Evolutionary conservation across 768 basidiomycete genomes (phyloP).

Genomic region (Boletus bicolor): DNA sequence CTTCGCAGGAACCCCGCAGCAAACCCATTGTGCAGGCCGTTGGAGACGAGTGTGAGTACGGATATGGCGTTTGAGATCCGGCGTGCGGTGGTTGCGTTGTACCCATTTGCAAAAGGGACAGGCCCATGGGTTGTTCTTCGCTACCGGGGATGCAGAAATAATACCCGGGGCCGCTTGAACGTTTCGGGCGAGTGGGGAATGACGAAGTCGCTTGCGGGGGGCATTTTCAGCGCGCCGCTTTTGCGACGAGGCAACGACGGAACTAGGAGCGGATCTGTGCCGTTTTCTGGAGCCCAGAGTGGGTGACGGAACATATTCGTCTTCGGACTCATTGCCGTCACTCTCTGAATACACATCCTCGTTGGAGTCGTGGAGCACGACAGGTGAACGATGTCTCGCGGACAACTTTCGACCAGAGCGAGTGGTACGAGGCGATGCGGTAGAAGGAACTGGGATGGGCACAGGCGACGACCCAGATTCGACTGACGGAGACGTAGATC

Average conservation of each 20-base stretch:
- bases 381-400: not conserved
- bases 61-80: conserved; percentile 60
- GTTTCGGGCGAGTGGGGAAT: conserved; percentile 44
- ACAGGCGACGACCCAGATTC: not conserved
- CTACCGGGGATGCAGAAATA: conserved; percentile 11
- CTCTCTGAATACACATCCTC: conserved; percentile 36
- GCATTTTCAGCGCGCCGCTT: conserved; percentile 4
- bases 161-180: conserved; percentile 35
- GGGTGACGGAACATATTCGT: conserved; percentile 45
- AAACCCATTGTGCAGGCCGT: conserved; percentile 37
- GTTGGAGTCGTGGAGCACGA: conserved; percentile 12
- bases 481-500: not conserved
- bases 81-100: conserved; percentile 48
- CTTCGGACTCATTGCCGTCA: conserved; percentile 40
- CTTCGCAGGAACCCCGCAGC: conserved; percentile 33
- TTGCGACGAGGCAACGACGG: conserved; percentile 1
- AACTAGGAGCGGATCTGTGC: conserved; percentile 11
- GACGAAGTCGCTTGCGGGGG: conserved; percentile 28
- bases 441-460: not conserved
- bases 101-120: conserved; percentile 50
- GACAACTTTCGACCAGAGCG: conserved; percentile 16
- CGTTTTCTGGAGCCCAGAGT: conserved; percentile 34
- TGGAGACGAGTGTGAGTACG: conserved; percentile 44
- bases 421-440: conserved; percentile 6
- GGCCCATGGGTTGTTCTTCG: conserved; percentile 35